phyloP scores from a whole-genome alignment of 106 monocot species.

The Allium cepa region DNA sequence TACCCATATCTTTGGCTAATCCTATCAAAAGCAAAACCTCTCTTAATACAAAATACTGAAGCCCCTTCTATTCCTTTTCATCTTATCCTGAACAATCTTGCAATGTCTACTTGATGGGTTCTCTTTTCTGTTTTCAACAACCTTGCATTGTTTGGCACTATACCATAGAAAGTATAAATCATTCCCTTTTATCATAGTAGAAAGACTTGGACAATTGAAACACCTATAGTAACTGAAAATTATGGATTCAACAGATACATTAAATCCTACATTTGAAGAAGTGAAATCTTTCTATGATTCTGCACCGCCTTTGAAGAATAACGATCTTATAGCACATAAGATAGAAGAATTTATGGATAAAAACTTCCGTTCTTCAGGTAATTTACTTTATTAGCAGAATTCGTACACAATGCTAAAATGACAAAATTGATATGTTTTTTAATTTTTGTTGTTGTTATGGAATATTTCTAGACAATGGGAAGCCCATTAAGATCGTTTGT shows the following conservation, averaged over 20 bases:
- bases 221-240: not conserved
- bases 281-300: slow-evolving; percentile 58
- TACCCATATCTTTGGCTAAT: too few relatives aligned
- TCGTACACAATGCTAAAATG: not conserved
- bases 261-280: slow-evolving; percentile 2
- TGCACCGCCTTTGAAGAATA: slow-evolving; percentile 53
- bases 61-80: too few relatives aligned
- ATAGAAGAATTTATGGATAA: slow-evolving; percentile 29
- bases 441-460: not conserved
- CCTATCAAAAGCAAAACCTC: too few relatives aligned
- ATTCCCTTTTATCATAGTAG: too few relatives aligned
- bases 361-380: slow-evolving; percentile 32
- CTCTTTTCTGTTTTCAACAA: too few relatives aligned
- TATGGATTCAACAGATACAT: slow-evolving; percentile 14
- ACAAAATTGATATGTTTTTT: not conserved
- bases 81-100: too few relatives aligned
- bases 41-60: too few relatives aligned
- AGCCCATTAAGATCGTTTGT: slow-evolving; percentile 57
- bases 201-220: too few relatives aligned
- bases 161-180: too few relatives aligned
- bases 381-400: not conserved
- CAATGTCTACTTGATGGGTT: too few relatives aligned
- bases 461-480: slow-evolving; percentile 24
- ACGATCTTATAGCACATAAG: slow-evolving; percentile 27
- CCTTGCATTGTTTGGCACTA: too few relatives aligned